A percentile compares a stretch with the other conserved stretches of the same genome.
Conservation (phyloP, 306 rosid genomes). For the Fragaria nilgerrensis region DNA sequence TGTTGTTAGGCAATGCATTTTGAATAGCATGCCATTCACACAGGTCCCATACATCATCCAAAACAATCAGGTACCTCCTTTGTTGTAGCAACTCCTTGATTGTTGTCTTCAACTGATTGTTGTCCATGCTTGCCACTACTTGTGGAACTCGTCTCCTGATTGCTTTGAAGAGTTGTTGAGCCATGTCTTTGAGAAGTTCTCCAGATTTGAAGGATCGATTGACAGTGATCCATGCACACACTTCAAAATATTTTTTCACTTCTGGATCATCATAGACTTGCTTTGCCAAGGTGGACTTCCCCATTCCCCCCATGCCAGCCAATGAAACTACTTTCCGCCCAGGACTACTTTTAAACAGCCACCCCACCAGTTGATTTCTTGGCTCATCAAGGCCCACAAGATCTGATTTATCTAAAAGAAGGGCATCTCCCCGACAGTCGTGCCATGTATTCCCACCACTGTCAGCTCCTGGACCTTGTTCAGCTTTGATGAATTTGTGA, state of each 20-base stretch:
- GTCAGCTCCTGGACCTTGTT: slow-evolving; percentile 33
- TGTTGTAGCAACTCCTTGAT: slow-evolving; percentile 49
- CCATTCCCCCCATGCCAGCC: slow-evolving; percentile 68
- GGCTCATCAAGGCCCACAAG: slow-evolving; percentile 58
- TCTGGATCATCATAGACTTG: slow-evolving; percentile 61
- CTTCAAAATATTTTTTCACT: slow-evolving; percentile 47
- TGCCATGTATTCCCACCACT: slow-evolving; percentile 37
- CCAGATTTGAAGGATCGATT: slow-evolving; percentile 40
- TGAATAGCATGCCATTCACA: slow-evolving; percentile 62
- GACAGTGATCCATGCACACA: slow-evolving; percentile 56
- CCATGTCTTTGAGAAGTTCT: slow-evolving; percentile 58
- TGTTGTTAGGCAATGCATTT: slow-evolving; percentile 52
- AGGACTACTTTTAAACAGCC: slow-evolving; percentile 35
- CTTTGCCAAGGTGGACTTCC: slow-evolving; percentile 66
- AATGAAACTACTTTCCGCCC: slow-evolving; percentile 48
- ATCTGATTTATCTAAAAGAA: slow-evolving; percentile 55
- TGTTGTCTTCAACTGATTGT: slow-evolving; percentile 35
- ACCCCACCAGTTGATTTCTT: slow-evolving; percentile 34
- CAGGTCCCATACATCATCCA: slow-evolving; percentile 62
- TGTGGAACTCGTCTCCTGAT: slow-evolving; percentile 41
- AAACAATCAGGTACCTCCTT: slow-evolving; percentile 51
- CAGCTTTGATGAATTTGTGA: slow-evolving; percentile 22
- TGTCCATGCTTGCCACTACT: slow-evolving; percentile 36
- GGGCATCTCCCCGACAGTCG: slow-evolving; percentile 53
- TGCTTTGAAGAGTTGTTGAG: slow-evolving; percentile 34